Evolutionary conservation across 306 rosid species (phyloP).

Genomic region (Pueraria montana): DNA sequence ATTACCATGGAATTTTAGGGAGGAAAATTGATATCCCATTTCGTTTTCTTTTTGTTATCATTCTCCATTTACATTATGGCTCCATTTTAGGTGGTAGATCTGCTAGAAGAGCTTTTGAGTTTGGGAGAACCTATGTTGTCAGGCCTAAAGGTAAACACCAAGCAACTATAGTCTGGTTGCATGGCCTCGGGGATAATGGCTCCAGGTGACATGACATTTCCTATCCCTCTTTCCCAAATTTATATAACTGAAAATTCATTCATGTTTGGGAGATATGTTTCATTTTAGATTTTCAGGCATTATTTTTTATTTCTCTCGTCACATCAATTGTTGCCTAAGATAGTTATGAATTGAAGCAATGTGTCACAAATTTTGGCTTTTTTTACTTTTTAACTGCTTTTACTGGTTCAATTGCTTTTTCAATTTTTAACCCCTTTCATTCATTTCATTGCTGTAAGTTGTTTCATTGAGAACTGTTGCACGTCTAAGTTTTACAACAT

Average conservation of each 20-base stretch:
- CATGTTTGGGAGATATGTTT: slow-evolving; percentile 16
- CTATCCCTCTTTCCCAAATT: slow-evolving; percentile 35
- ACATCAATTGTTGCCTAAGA: not conserved
- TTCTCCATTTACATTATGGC: slow-evolving; percentile 23
- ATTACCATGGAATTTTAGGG: slow-evolving; percentile 7
- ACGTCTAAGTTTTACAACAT: slow-evolving; percentile 4
- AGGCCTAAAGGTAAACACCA: slow-evolving; percentile 98
- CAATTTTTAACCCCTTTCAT: slow-evolving; percentile 7
- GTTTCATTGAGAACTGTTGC: slow-evolving; percentile 1
- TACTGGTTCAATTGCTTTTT: slow-evolving; percentile 18
- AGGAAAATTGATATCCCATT: slow-evolving; percentile 11
- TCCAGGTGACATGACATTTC: slow-evolving; percentile 73
- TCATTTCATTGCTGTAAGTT: not conserved
- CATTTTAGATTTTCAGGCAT: not conserved
- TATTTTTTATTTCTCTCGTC: not conserved
- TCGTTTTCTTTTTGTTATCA: not conserved
- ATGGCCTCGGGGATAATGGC: slow-evolving; percentile 99
- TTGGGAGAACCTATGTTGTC: slow-evolving; percentile 95
- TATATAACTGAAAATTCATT: slow-evolving; percentile 19
- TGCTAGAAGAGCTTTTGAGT: slow-evolving; percentile 75
- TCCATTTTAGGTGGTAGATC: slow-evolving; percentile 70
- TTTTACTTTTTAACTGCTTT: slow-evolving; percentile 21
- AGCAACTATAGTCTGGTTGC: slow-evolving; percentile 98
- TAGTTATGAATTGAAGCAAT: slow-evolving; percentile 17
- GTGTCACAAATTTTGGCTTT: slow-evolving; percentile 15